Conservation (phyloP, 176 grass and related monocot genomes). For the Zoysia japonica region DNA sequence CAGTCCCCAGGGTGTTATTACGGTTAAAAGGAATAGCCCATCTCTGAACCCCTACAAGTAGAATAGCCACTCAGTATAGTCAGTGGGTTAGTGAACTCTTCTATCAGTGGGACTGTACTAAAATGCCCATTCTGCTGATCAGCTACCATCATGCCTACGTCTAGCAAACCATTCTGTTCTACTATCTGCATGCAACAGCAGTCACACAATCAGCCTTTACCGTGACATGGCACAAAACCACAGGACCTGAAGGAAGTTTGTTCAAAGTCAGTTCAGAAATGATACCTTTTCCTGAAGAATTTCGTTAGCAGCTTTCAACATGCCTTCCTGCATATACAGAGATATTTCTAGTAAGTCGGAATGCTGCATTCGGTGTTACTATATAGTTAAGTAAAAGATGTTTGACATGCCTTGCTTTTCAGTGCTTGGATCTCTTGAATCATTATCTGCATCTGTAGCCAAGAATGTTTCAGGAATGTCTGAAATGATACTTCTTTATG, state of each 20-base stretch:
- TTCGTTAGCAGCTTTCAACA: slow-evolving; percentile 79
- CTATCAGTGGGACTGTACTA: slow-evolving; percentile 63
- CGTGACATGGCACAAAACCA: not conserved
- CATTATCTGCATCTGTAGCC: slow-evolving; percentile 72
- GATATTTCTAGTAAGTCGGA: slow-evolving; percentile 23
- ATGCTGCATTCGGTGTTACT: not conserved
- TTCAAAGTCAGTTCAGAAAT: not conserved
- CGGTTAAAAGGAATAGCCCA: slow-evolving; percentile 74
- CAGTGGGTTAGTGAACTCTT: slow-evolving; percentile 76
- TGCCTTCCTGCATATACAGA: slow-evolving; percentile 60
- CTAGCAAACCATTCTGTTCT: slow-evolving; percentile 63
- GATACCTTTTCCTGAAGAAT: slow-evolving; percentile 78
- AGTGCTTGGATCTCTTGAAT: slow-evolving; percentile 82
- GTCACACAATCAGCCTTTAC: not conserved
- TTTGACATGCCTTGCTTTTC: slow-evolving; percentile 66
- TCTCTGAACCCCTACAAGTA: slow-evolving; percentile 76
- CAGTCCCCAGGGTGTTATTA: slow-evolving; percentile 51
- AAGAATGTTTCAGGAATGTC: slow-evolving; percentile 31
- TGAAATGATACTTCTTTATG: not conserved
- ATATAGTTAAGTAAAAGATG: not conserved
- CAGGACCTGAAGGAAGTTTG: not conserved
- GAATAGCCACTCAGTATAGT: slow-evolving; percentile 86
- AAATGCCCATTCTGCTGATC: slow-evolving; percentile 85
- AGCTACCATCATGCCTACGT: slow-evolving; percentile 50
- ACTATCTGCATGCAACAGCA: slow-evolving; percentile 66